These are phyloP conservation scores for Trametes polyzona DNA, from an alignment of 1,284 basidiomycete genomes.

Conservation along the genomic window DNA sequence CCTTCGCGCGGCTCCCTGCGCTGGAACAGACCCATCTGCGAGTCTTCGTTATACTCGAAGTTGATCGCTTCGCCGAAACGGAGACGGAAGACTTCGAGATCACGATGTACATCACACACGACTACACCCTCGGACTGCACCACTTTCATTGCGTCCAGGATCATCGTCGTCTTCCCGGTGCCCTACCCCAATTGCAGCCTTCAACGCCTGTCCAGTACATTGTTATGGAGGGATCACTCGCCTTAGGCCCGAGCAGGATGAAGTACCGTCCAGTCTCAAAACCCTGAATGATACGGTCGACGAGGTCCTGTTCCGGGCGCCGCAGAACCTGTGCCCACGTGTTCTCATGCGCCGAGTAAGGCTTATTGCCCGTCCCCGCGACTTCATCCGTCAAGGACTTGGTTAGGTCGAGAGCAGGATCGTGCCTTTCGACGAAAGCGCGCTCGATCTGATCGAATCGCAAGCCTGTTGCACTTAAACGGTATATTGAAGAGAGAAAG, in stretches of 20 bases:
- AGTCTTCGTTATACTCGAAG: constrained; percentile 82
- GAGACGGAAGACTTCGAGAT: constrained; percentile 77
- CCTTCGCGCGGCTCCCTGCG: constrained; percentile 83
- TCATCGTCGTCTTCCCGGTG: constrained; percentile 78
- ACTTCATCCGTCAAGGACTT: constrained; percentile 37
- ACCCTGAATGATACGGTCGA: constrained; percentile 80
- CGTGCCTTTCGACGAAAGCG: constrained; percentile 69
- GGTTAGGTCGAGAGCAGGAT: constrained; percentile 79
- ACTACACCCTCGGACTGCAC: constrained; percentile 72
- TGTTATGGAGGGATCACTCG: neutral
- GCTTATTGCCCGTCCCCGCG: constrained; percentile 41
- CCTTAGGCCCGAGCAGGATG: constrained; percentile 78
- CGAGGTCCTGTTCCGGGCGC: constrained; percentile 72
- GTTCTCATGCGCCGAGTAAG: constrained; percentile 42
- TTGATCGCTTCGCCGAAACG: constrained; percentile 83
- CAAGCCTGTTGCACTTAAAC: no score
- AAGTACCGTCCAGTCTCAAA: constrained; percentile 75
- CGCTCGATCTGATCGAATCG: constrained; percentile 54
- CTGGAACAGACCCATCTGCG: constrained; percentile 79
- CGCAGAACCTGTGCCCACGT: constrained; percentile 65
- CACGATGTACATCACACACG: constrained; percentile 63
- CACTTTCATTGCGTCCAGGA: constrained; percentile 78
- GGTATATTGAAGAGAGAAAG: no score
- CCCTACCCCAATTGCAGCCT: constrained; percentile 46
- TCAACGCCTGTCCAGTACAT: no score